Percentiles rank a stretch among this genome's conserved stretches.
Evolutionary conservation across 1,284 basidiomycete genomes (phyloP).

Genomic region (Ganoderma sinense): DNA sequence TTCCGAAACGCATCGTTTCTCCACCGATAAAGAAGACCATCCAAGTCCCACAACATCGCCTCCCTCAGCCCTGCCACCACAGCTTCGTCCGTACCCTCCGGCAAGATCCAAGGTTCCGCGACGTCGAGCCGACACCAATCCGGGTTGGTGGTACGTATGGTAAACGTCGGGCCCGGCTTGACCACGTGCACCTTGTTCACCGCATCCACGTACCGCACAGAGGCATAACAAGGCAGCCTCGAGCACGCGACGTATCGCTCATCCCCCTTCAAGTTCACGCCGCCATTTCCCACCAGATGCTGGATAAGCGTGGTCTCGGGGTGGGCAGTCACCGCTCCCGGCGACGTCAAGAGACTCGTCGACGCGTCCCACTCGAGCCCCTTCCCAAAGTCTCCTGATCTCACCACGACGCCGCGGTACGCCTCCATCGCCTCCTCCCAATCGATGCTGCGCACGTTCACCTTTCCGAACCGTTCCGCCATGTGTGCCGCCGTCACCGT

Average conservation of each 20-base stretch:
- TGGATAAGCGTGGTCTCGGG: not conserved
- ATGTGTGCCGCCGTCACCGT: not conserved
- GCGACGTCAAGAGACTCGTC: not conserved
- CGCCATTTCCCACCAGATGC: not conserved
- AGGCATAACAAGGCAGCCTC: no score
- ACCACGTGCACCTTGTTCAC: no score
- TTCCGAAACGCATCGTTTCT: no score
- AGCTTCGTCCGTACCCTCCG: not conserved
- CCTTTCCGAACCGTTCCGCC: not conserved
- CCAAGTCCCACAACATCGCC: not conserved
- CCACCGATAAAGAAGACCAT: no score
- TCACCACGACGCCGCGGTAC: not conserved
- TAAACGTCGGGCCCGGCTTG: no score
- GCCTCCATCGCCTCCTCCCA: not conserved
- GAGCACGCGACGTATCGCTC: no score
- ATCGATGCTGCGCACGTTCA: no score
- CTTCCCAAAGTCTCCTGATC: not conserved
- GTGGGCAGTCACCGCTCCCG: not conserved
- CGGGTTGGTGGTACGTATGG: no score
- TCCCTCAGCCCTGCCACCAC: not conserved
- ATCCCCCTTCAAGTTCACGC: no score
- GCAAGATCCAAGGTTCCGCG: not conserved
- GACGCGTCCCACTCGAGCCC: not conserved
- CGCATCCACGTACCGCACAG: no score
- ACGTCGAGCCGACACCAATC: not conserved